These are phyloP conservation scores for Globisporangium lucens DNA, from an alignment of 352 stramenopile species.

Conservation along the genomic window DNA sequence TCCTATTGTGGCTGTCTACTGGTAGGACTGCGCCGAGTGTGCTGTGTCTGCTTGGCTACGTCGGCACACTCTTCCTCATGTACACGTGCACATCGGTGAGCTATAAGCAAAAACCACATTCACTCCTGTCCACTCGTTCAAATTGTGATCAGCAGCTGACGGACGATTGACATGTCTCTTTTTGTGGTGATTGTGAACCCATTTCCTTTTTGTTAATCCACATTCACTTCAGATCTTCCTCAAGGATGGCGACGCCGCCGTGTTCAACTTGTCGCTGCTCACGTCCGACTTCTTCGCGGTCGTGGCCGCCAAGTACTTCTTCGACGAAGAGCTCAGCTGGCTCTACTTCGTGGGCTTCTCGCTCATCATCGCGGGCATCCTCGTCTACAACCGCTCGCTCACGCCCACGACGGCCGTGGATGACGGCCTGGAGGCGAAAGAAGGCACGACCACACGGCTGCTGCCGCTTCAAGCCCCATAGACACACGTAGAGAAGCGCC, in stretches of 20 bases:
- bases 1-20: not conserved
- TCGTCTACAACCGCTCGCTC: slow-evolving; percentile 68
- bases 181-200: slow-evolving; percentile 3
- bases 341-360: slow-evolving; percentile 90
- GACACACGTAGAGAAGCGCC: not conserved
- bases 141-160: not conserved
- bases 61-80: slow-evolving; percentile 85
- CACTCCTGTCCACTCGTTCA: not conserved
- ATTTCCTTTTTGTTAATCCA: not conserved
- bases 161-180: slow-evolving; percentile 1
- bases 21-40: slow-evolving; percentile 47
- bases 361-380: slow-evolving; percentile 69
- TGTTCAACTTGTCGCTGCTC: slow-evolving; percentile 97
- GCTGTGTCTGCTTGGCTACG: slow-evolving; percentile 72
- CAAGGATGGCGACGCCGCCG: slow-evolving; percentile 87
- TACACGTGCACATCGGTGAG: slow-evolving; percentile 88
- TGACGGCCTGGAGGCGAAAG: slow-evolving; percentile 25
- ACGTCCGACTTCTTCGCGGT: slow-evolving; percentile 96
- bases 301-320: slow-evolving; percentile 84
- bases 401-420: slow-evolving; percentile 39
- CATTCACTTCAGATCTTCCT: slow-evolving; percentile 45
- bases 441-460: slow-evolving; percentile 25
- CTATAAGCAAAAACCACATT: slow-evolving; percentile 18
- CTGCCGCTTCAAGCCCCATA: slow-evolving; percentile 7
- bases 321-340: slow-evolving; percentile 68